phyloP scores from a whole-genome alignment of 352 stramenopile species.

The Globisporangium iwayamae region DNA sequence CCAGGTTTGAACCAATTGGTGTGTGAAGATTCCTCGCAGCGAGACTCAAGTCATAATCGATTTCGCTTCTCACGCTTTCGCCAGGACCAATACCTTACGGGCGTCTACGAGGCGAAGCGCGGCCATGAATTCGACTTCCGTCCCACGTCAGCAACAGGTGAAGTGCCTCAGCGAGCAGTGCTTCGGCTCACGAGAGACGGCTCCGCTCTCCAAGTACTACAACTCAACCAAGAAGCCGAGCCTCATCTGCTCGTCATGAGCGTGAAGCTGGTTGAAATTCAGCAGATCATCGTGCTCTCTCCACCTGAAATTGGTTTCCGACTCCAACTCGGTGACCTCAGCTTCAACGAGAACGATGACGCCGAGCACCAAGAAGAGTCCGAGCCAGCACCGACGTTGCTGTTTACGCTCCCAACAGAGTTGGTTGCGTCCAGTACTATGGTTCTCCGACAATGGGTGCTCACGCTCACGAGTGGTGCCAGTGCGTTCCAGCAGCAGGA shows the following conservation, averaged over 20 bases:
- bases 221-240: not conserved
- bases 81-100: constrained; percentile 15
- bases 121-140: constrained; percentile 18
- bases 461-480: constrained; percentile 32
- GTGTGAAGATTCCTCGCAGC: no score
- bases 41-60: no score
- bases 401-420: not conserved
- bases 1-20: constrained; percentile 16
- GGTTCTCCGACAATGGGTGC: constrained; percentile 29
- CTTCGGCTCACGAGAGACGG: constrained; percentile 8
- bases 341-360: not conserved
- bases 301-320: not conserved
- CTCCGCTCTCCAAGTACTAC: constrained; percentile 1
- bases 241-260: not conserved
- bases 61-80: no score
- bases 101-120: constrained; percentile 30
- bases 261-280: constrained; percentile 11
- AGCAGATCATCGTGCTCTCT: not conserved
- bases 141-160: not conserved
- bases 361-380: not conserved
- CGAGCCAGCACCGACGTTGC: not conserved
- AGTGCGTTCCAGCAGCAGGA: constrained; percentile 37
- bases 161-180: not conserved
- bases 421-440: not conserved
- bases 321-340: not conserved